These are phyloP conservation scores for Oryza officinalis DNA, from an alignment of 176 grass and related monocot genomes.

Conservation along the genomic window DNA sequence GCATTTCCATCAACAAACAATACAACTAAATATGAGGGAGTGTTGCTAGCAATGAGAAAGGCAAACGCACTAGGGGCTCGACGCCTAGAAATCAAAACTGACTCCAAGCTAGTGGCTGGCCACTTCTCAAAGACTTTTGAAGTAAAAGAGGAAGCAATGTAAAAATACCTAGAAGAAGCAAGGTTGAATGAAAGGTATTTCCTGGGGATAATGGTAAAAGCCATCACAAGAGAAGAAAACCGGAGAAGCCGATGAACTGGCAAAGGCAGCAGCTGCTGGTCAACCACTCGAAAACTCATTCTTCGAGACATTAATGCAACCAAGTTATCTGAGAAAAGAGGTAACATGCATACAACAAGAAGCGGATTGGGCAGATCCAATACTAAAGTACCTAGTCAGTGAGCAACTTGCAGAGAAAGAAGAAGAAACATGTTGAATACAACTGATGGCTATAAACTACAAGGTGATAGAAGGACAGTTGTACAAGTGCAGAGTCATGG, in stretches of 20 bases:
- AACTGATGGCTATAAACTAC: too few species aligned
- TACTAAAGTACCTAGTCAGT: too few species aligned
- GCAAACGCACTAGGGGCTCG: background rate
- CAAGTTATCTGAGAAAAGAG: too few species aligned
- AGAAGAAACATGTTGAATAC: too few species aligned
- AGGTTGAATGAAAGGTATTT: too few species aligned
- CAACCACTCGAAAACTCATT: background rate
- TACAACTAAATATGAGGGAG: background rate
- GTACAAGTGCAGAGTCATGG: too few species aligned
- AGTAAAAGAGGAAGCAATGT: too few species aligned
- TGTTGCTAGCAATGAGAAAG: background rate
- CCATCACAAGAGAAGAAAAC: background rate
- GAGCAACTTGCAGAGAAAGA: too few species aligned
- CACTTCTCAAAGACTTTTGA: too few species aligned
- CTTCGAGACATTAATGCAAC: background rate
- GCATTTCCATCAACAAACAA: background rate
- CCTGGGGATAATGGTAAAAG: background rate
- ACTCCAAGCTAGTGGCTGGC: background rate
- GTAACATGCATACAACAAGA: too few species aligned
- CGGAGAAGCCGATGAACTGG: background rate
- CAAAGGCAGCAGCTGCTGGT: background rate
- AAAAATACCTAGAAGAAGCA: background rate
- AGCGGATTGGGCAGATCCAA: too few species aligned
- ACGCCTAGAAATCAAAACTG: background rate
- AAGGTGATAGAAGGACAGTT: too few species aligned